Evolutionary conservation across 805 yeast genomes (phyloP).

Genomic region (Candida khao-thaluensis): DNA sequence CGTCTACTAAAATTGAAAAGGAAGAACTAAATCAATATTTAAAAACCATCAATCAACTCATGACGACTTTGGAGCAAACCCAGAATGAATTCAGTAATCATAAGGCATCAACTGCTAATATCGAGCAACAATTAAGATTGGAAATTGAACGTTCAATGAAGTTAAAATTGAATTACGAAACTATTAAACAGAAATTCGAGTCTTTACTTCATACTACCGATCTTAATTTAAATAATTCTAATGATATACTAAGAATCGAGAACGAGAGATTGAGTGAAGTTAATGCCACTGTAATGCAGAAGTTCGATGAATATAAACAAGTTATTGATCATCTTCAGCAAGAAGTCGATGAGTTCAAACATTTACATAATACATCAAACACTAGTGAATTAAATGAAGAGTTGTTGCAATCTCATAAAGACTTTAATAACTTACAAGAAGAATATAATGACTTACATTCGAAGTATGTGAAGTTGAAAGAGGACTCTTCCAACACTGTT

Average conservation of each 20-base stretch:
- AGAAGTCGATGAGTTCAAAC: slow-evolving; percentile 31
- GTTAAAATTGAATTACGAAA: slow-evolving; percentile 20
- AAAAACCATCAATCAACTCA: slow-evolving; percentile 20
- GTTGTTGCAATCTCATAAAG: slow-evolving; percentile 21
- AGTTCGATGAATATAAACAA: slow-evolving; percentile 30
- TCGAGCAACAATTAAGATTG: slow-evolving; percentile 21
- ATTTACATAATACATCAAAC: slow-evolving; percentile 5
- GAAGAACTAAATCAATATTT: slow-evolving; percentile 13
- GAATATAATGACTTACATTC: slow-evolving; percentile 16
- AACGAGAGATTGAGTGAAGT: slow-evolving; percentile 19
- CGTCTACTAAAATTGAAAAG: slow-evolving; percentile 3
- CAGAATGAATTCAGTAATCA: slow-evolving; percentile 22
- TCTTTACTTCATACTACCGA: slow-evolving; percentile 2
- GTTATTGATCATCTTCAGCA: slow-evolving; percentile 30
- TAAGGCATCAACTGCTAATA: slow-evolving; percentile 18
- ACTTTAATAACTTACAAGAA: slow-evolving; percentile 18
- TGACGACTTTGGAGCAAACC: slow-evolving; percentile 22
- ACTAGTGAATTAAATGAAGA: slow-evolving; percentile 16
- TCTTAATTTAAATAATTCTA: background rate
- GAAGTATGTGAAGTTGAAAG: slow-evolving; percentile 19
- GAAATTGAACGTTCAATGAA: slow-evolving; percentile 24
- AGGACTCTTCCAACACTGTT: slow-evolving; percentile 24
- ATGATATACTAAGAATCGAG: slow-evolving; percentile 15
- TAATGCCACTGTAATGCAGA: slow-evolving; percentile 22
- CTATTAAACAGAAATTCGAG: slow-evolving; percentile 12